phyloP scores from a whole-genome alignment of 179 eudicot species.

The Camellia oleifera region DNA sequence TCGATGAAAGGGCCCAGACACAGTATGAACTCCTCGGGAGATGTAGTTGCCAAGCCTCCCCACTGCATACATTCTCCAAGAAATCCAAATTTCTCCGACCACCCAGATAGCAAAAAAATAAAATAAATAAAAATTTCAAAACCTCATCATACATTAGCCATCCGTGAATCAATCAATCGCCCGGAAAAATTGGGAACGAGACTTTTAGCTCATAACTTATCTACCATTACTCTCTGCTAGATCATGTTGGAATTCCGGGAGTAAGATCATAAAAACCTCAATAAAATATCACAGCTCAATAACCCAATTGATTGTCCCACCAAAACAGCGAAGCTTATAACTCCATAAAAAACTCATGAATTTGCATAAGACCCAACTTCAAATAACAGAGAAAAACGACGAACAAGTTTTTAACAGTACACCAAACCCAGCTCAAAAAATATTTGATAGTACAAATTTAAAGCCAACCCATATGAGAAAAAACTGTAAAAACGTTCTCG shows the following conservation, averaged over 20 bases:
- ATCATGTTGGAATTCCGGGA: background rate
- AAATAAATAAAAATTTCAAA: background rate
- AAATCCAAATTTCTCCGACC: slow-evolving; percentile 18
- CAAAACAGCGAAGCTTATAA: background rate
- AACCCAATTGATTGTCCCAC: background rate
- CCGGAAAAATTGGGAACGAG: background rate
- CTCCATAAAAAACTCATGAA: background rate
- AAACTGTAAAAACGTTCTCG: background rate
- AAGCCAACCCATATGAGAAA: background rate
- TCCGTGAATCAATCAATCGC: background rate
- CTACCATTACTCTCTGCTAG: background rate
- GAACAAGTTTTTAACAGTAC: background rate
- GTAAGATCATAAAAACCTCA: too few species aligned
- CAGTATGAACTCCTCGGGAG: slow-evolving; percentile 58
- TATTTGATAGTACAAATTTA: background rate
- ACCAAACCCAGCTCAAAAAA: background rate
- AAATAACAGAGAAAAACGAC: too few species aligned
- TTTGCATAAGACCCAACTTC: background rate
- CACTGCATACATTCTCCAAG: slow-evolving; percentile 66
- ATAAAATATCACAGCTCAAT: background rate
- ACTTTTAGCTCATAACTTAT: background rate
- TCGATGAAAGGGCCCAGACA: slow-evolving; percentile 85
- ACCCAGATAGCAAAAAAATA: slow-evolving; percentile 19
- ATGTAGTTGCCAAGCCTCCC: slow-evolving; percentile 83
- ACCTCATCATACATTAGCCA: background rate